Conservation (phyloP, 805 yeast species). For the Starmerella potacharoeniae region DNA sequence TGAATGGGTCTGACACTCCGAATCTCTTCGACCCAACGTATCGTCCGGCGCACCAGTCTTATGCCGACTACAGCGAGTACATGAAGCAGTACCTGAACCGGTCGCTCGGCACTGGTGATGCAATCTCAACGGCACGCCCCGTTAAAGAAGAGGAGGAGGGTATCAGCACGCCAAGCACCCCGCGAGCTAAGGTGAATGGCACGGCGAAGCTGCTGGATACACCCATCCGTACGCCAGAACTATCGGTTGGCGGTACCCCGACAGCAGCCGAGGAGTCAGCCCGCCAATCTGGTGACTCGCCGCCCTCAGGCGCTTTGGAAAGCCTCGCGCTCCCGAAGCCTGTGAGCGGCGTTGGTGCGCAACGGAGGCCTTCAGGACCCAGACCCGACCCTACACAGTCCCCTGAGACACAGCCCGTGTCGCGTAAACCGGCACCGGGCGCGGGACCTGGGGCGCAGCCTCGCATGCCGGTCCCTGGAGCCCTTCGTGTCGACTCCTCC, state of each 20-base stretch:
- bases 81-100: constrained; percentile 22
- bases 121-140: background rate
- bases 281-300: background rate
- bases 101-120: background rate
- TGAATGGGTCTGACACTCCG: background rate
- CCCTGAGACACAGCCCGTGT: background rate
- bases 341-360: background rate
- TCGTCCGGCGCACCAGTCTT: constrained; percentile 21
- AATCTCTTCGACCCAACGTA: constrained; percentile 13
- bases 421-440: constrained; percentile 1
- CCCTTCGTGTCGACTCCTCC: background rate
- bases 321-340: constrained; percentile 1
- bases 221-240: constrained; percentile 16
- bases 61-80: constrained; percentile 24
- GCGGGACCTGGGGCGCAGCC: background rate
- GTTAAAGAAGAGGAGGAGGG: background rate
- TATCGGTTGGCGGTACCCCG: background rate
- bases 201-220: constrained; percentile 16
- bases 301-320: background rate
- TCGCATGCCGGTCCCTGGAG: background rate
- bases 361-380: constrained; percentile 16
- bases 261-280: background rate
- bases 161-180: background rate
- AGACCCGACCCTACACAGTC: constrained; percentile 12
- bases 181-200: background rate